phyloP scores from a whole-genome alignment of 192 early-diverging fungal species.

The Coemansia sp. region DNA sequence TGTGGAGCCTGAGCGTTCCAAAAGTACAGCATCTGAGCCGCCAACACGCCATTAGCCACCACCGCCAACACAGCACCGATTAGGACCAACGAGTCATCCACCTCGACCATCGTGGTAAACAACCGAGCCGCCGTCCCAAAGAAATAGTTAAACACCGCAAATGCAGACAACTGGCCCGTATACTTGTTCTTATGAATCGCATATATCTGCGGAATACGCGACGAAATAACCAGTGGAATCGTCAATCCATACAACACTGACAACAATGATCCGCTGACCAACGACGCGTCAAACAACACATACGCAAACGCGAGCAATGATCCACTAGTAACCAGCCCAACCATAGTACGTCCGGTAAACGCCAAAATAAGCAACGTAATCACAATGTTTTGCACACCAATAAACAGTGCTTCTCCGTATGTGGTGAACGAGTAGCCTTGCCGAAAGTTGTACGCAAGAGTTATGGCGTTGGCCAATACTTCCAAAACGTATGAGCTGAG shows the following conservation, averaged over 20 bases:
- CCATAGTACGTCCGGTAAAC: slow-evolving; percentile 53
- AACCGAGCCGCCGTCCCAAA: slow-evolving; percentile 83
- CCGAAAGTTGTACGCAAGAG: slow-evolving; percentile 84
- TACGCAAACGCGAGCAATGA: slow-evolving; percentile 53
- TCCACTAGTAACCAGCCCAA: slow-evolving; percentile 25
- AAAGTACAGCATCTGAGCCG: slow-evolving; percentile 76
- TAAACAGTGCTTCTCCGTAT: slow-evolving; percentile 81
- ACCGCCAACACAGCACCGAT: slow-evolving; percentile 67
- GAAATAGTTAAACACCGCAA: slow-evolving; percentile 88
- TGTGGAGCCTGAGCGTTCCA: slow-evolving; percentile 61
- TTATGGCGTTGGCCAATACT: slow-evolving; percentile 73
- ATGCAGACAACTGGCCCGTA: slow-evolving; percentile 88
- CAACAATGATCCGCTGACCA: slow-evolving; percentile 57
- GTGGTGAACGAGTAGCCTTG: slow-evolving; percentile 85
- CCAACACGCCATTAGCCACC: slow-evolving; percentile 73
- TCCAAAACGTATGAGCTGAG: slow-evolving; percentile 80
- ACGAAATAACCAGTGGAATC: slow-evolving; percentile 75
- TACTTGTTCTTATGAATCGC: slow-evolving; percentile 77
- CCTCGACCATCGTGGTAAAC: slow-evolving; percentile 90
- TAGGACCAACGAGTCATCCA: slow-evolving; percentile 80
- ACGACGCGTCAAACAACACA: slow-evolving; percentile 54
- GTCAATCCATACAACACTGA: slow-evolving; percentile 69
- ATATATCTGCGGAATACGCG: slow-evolving; percentile 88
- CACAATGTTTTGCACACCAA: slow-evolving; percentile 79
- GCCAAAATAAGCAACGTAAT: slow-evolving; percentile 70